phyloP scores from a whole-genome alignment of 1,284 basidiomycete genomes.

The Athelia sp. region DNA sequence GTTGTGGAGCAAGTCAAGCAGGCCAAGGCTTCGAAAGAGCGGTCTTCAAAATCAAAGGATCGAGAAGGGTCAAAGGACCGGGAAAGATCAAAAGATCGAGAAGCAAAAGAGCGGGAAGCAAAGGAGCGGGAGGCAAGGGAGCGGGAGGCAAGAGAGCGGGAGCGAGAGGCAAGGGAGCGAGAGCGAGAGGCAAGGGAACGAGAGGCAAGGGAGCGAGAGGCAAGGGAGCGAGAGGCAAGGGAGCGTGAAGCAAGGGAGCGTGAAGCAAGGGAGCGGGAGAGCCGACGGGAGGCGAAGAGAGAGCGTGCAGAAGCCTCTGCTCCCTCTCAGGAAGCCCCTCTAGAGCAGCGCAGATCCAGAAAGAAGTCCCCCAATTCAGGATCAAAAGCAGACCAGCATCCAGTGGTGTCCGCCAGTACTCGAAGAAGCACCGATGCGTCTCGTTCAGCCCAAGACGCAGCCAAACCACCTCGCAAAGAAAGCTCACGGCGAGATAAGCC shows the following conservation, averaged over 20 bases:
- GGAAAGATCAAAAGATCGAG: no score
- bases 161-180: no score
- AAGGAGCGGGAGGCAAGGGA: no score
- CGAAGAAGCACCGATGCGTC: not conserved
- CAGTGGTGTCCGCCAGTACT: not conserved
- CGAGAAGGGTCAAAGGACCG: no score
- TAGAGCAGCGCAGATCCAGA: not conserved
- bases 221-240: conserved; percentile 1
- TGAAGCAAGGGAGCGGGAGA: conserved; percentile 14
- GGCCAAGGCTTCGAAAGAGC: conserved; percentile 19
- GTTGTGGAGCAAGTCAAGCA: conserved; percentile 40
- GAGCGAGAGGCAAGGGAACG: no score
- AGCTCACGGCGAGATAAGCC: conserved; percentile 23
- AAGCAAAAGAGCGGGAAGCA: no score
- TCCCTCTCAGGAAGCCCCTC: not conserved
- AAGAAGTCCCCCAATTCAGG: not conserved
- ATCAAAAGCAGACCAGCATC: not conserved
- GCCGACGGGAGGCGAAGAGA: not conserved
- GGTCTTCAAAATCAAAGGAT: conserved; percentile 28
- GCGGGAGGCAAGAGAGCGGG: no score
- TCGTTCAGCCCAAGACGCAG: not conserved
- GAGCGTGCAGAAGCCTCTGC: not conserved
- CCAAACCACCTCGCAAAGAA: not conserved
- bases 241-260: conserved; percentile 6
- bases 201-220: no score